Conservation (phyloP, 129 eudicot species). For the Glebionis coronaria region DNA sequence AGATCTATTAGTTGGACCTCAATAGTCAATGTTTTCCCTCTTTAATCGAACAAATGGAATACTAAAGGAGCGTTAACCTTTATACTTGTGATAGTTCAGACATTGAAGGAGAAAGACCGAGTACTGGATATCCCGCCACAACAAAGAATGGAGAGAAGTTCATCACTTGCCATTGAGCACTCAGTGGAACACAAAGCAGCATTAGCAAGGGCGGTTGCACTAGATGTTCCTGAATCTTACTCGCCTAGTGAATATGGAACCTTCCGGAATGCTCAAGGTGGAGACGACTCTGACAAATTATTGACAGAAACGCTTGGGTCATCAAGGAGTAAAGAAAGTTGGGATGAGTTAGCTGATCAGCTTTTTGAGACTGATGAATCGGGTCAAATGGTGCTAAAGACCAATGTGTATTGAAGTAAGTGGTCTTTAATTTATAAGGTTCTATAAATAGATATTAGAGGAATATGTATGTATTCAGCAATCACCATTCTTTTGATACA, state of each 20-base stretch:
- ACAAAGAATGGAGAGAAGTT: conserved; percentile 79
- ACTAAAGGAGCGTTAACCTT: neutral
- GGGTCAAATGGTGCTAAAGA: conserved; percentile 50
- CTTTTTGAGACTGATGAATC: conserved; percentile 49
- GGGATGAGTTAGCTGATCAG: conserved; percentile 46
- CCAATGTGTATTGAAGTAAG: conserved; percentile 27
- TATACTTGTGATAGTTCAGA: conserved; percentile 41
- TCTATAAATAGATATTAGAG: neutral
- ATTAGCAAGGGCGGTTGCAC: conserved; percentile 62
- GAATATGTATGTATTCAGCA: conserved; percentile 9
- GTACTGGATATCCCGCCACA: conserved; percentile 64
- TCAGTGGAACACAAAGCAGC: conserved; percentile 68
- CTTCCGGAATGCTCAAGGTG: conserved; percentile 41
- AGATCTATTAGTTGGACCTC: neutral
- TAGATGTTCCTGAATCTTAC: conserved; percentile 69
- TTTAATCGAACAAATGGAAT: neutral
- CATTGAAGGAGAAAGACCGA: conserved; percentile 64
- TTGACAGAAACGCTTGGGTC: conserved; percentile 18
- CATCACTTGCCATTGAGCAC: conserved; percentile 70
- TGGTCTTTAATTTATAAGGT: neutral
- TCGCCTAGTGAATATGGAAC: conserved; percentile 82
- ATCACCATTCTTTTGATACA: conserved; percentile 35
- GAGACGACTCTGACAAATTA: conserved; percentile 32
- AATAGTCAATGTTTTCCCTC: neutral
- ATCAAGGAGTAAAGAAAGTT: conserved; percentile 38